Percentiles rank a stretch among this genome's conserved stretches.
Conservation (phyloP, 2,329 filamentous ascomycete genomes). For the Neofusicoccum parvum region DNA sequence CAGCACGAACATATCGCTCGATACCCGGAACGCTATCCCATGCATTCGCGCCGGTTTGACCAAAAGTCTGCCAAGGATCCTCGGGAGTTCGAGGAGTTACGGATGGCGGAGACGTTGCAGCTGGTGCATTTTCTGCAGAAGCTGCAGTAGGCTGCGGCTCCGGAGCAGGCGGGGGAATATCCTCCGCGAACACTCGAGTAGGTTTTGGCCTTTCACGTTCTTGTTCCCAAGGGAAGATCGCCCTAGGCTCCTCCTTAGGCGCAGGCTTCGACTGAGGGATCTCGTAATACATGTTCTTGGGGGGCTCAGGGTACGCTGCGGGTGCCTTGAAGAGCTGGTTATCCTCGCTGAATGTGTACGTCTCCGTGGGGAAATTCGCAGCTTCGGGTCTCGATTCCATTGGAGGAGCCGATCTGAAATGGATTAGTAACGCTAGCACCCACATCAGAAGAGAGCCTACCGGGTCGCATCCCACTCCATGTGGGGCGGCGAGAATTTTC, state of each 20-base stretch:
- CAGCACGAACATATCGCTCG: slow-evolving; percentile 77
- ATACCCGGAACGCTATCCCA: slow-evolving; percentile 95
- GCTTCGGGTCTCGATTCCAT: slow-evolving; percentile 78
- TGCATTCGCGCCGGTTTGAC: slow-evolving; percentile 70
- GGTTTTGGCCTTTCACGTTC: slow-evolving; percentile 64
- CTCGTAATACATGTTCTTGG: slow-evolving; percentile 85
- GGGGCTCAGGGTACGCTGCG: slow-evolving; percentile 75
- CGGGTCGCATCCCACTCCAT: slow-evolving; percentile 65
- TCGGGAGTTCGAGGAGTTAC: slow-evolving; percentile 39
- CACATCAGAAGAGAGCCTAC: slow-evolving; percentile 41
- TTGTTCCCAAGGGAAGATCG: slow-evolving; percentile 91
- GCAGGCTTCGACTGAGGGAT: slow-evolving; percentile 64
- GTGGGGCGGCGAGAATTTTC: slow-evolving; percentile 59
- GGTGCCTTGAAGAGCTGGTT: slow-evolving; percentile 76
- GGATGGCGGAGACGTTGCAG: slow-evolving; percentile 23
- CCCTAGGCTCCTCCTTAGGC: slow-evolving; percentile 62
- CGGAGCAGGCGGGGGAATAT: slow-evolving; percentile 41
- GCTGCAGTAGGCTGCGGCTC: slow-evolving; percentile 29
- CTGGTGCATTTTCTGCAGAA: slow-evolving; percentile 6
- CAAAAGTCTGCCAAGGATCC: slow-evolving; percentile 72
- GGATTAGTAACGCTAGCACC: slow-evolving; percentile 23
- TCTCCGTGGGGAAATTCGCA: slow-evolving; percentile 73
- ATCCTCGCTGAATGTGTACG: slow-evolving; percentile 83
- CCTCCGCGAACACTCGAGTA: slow-evolving; percentile 67
- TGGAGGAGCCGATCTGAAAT: slow-evolving; percentile 51